Conservation (phyloP, 768 basidiomycete genomes). For the Hygrocybe coccinea region DNA sequence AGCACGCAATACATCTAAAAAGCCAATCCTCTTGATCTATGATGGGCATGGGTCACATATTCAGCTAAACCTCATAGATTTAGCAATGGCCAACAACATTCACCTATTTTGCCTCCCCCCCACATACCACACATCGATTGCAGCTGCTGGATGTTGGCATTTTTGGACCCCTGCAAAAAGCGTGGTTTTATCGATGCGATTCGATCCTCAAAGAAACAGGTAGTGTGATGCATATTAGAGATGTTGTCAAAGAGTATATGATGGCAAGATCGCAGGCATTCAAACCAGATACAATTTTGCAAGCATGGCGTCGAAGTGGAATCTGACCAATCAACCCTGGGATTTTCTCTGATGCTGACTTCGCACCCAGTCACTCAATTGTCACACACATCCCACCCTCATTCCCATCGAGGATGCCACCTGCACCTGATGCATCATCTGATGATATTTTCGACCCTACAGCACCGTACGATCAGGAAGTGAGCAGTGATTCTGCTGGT, state of each 20-base stretch:
- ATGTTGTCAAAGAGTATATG: slow-evolving; percentile 6
- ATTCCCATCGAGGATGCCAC: slow-evolving; percentile 9
- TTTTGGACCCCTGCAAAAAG: slow-evolving; percentile 29
- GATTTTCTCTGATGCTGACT: slow-evolving; percentile 10
- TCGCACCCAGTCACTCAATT: slow-evolving; percentile 15
- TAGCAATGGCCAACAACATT: slow-evolving; percentile 21
- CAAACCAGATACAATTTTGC: slow-evolving; percentile 17
- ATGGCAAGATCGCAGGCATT: slow-evolving; percentile 12
- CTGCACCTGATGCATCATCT: slow-evolving; percentile 10
- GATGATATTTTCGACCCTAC: slow-evolving; percentile 13
- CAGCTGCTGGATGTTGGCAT: slow-evolving; percentile 37
- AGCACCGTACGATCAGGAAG: too few species aligned
- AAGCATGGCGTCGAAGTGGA: slow-evolving; percentile 19
- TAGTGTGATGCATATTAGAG: not conserved
- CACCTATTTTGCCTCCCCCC: slow-evolving; percentile 34
- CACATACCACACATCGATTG: slow-evolving; percentile 35
- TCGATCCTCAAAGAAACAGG: slow-evolving; percentile 23
- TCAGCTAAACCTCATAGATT: slow-evolving; percentile 22
- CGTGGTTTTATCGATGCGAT: slow-evolving; percentile 23
- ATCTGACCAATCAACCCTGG: slow-evolving; percentile 18
- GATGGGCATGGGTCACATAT: slow-evolving; percentile 38
- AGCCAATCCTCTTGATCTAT: slow-evolving; percentile 32
- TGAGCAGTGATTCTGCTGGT: too few species aligned
- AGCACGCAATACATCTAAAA: slow-evolving; percentile 18
- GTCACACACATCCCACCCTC: slow-evolving; percentile 12